Base-by-base conservation (phyloP, 495 filamentous ascomycete genomes). In the Chaetomidium leptoderma region DNA sequence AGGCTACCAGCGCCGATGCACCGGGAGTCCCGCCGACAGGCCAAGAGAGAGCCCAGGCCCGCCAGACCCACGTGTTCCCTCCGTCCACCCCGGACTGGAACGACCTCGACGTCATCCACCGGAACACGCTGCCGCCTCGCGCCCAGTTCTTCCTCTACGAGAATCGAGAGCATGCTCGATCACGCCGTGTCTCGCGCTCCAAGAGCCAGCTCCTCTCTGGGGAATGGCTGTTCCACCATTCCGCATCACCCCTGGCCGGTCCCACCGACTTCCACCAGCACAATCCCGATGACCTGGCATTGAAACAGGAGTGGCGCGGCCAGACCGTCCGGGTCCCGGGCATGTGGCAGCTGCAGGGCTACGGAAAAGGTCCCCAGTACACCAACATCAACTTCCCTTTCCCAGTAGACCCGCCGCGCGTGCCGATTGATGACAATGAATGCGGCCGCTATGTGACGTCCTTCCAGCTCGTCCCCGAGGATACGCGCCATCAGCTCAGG, bases 321-420 rank as follows among this genome's bases (percentile, higher is more conserved):
- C 55, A 48, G 45, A 42, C 32, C 36, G 83, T 87, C 54, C 57
- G 75, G 33, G 86, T 88, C 10, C 86, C 85, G 1, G 81, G 83
- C 11, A 85, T 86, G 77, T 89, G 86, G 86, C 86, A 88, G 62
- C 70, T 85, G 16, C 83, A 88, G 60, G 84, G 84, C 39, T 83
- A 81, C 58, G 84, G 83, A 13, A 77, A 76, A 54, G 75, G 75
- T 11, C 83, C 83, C 3, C 82, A 86, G 37, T 88, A 88, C 53
- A 87, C 83, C 16, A 89, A 88, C 58, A 66, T 83, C 52, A 74
- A 79, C 51, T 87, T 76, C 59, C 86, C 84, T 3, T 85, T 85
- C 48, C 84, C 85, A 2, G 75, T 81, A 6, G 64, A 82, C 58
- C 83, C 84, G 6, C 85, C 85, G 1, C 65, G 76, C 55, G 78